phyloP scores from a whole-genome alignment of 305 asterid genomes.

The Solanum hybrid region DNA sequence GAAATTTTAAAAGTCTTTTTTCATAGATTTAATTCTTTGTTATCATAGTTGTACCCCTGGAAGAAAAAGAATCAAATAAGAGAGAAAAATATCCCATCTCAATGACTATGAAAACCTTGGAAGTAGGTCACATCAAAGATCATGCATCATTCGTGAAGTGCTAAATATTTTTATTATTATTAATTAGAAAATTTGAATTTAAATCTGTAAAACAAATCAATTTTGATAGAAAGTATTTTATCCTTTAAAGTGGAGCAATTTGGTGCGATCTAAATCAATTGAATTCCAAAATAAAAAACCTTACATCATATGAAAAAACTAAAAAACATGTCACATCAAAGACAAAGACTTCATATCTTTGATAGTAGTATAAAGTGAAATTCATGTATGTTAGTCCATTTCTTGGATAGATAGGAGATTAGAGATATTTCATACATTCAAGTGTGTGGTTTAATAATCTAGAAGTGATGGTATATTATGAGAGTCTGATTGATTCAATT shows the following conservation, averaged over 20 bases:
- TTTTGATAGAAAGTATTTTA: neutral
- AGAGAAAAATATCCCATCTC: neutral
- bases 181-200: neutral
- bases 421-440: neutral
- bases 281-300: neutral
- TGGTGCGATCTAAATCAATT: neutral
- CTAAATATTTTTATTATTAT: no score
- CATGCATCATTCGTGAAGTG: neutral
- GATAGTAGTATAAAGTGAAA: neutral
- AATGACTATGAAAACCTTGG: neutral
- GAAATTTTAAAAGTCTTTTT: neutral
- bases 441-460: neutral
- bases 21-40: neutral
- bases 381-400: neutral
- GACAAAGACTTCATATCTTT: neutral
- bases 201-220: neutral
- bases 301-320: neutral
- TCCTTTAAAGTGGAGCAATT: neutral
- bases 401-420: neutral
- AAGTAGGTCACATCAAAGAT: neutral
- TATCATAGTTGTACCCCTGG: neutral
- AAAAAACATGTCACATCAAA: neutral
- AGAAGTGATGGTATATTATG: neutral
- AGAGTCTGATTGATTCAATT: neutral
- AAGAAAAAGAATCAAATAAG: neutral